phyloP scores from a whole-genome alignment of 2,329 filamentous ascomycete species.

The Pseudogymnoascus destructans region DNA sequence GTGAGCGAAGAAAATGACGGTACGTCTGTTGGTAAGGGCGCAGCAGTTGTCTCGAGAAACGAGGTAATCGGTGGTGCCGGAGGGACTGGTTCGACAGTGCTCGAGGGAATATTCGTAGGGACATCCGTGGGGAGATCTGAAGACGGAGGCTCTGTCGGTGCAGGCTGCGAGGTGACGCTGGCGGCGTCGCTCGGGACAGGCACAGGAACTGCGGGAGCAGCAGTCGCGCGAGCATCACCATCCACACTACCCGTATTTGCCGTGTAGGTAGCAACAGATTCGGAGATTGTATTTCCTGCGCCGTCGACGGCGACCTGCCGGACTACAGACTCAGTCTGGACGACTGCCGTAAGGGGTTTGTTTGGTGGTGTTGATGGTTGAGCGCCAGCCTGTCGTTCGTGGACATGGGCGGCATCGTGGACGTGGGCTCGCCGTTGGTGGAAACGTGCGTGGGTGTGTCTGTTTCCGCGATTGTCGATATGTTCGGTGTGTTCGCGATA shows the following conservation, averaged over 20 bases:
- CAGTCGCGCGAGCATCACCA: conserved; percentile 15
- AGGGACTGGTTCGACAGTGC: not conserved
- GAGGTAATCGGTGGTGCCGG: not conserved
- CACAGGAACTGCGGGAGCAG: not conserved
- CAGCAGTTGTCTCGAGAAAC: not conserved
- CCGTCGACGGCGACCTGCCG: conserved; percentile 24
- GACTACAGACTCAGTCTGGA: conserved; percentile 22
- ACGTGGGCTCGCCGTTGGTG: conserved; percentile 19
- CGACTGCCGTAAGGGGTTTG: not conserved
- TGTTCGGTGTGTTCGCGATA: conserved; percentile 22
- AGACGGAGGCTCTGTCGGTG: not conserved
- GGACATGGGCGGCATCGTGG: conserved; percentile 10
- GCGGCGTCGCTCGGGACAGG: not conserved
- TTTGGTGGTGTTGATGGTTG: not conserved
- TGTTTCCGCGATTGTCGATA: conserved; percentile 9
- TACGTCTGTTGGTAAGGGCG: not conserved
- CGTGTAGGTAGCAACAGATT: not conserved
- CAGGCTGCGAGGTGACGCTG: not conserved
- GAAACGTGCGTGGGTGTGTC: conserved; percentile 15
- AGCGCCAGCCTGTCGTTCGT: not conserved
- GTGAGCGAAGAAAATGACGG: not conserved
- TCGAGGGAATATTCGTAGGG: not conserved
- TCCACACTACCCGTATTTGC: not conserved
- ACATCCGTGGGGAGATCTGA: not conserved
- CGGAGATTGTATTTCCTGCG: conserved; percentile 19